Base-by-base conservation (phyloP, 1,284 basidiomycete genomes). In the Rhodotorula sp. region DNA sequence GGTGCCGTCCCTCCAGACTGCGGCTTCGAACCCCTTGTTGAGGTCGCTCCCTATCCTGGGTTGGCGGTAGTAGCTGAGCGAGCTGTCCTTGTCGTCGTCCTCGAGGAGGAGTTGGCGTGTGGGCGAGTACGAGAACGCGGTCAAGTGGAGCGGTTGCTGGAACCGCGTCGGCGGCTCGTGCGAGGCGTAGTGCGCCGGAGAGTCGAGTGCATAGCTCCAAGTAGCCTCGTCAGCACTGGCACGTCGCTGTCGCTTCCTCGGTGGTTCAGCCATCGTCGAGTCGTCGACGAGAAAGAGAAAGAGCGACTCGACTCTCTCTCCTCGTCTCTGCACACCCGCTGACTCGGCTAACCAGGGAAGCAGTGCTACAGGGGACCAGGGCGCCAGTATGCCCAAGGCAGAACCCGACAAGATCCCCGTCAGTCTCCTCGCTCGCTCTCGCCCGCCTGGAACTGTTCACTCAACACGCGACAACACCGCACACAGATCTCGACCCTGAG, bases 1-100 rank as follows among this genome's bases (percentile, higher is more conserved):
- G 71, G 85, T 85, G 60, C 92, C 91, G 2, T 87, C 85, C 59
- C 87, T 84, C 74, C 85, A 85, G 18, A 86, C 82, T 87, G 90
- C 93, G 14, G 84, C 82, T 19, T 91, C 79, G 59, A 79, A 80
- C 10, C 81, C 80, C 34, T 76, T 70, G 60, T 80, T 81, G 28
- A 81, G 74, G 58, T 81, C 80, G 14, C 77, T 77, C 15, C 85
- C 83, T 8, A 78, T 77, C 5, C 88, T 88, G 12, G 90, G 90
- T 62, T 86, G 83, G 52, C 86, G 82, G 76, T 87, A 90, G 79
- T 89, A 90, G 58, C 87, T 85, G 80, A 92, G 76, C 0, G 89
- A 87, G 19, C 87, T 85, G 79, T 92, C 84, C 47, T 57, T 67
- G 23, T 50, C 55, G 3, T 56, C 28, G 2, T 43, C 8, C 23